These are phyloP conservation scores for Xylaria longipes DNA, from an alignment of 495 filamentous ascomycete genomes.

Conservation along the genomic window DNA sequence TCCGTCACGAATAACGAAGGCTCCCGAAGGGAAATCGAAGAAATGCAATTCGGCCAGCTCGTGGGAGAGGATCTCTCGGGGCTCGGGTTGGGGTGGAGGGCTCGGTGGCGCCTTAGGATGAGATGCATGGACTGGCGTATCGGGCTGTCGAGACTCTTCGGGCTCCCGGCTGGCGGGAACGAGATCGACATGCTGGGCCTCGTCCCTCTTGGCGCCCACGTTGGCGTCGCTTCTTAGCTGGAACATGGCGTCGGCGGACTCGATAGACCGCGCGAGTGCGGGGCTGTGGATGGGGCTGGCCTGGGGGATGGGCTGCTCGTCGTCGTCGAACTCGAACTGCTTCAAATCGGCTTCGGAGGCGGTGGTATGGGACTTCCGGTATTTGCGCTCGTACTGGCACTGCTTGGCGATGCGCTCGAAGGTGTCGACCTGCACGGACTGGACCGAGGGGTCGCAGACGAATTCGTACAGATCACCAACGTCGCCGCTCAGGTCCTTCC, in stretches of 20 bases:
- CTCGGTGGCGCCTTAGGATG: slow-evolving; percentile 48
- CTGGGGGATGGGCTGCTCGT: slow-evolving; percentile 79
- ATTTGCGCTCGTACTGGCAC: slow-evolving; percentile 98
- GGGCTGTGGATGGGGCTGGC: slow-evolving; percentile 81
- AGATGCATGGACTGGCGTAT: slow-evolving; percentile 26
- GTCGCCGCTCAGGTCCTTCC: slow-evolving; percentile 94
- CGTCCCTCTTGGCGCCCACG: slow-evolving; percentile 41
- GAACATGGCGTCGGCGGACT: slow-evolving; percentile 54
- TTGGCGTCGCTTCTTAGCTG: slow-evolving; percentile 46
- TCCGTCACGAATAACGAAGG: slow-evolving; percentile 82
- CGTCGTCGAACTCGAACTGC: slow-evolving; percentile 78
- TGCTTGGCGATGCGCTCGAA: slow-evolving; percentile 87
- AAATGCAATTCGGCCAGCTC: slow-evolving; percentile 88
- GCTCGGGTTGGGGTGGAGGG: slow-evolving; percentile 69
- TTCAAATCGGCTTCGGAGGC: slow-evolving; percentile 82
- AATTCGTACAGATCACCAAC: slow-evolving; percentile 94
- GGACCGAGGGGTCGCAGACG: slow-evolving; percentile 79
- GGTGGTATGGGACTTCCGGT: slow-evolving; percentile 74
- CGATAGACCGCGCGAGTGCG: slow-evolving; percentile 54
- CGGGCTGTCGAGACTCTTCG: slow-evolving; percentile 27
- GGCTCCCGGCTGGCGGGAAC: not conserved
- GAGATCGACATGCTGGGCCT: slow-evolving; percentile 23
- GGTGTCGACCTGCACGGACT: slow-evolving; percentile 71
- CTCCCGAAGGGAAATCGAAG: slow-evolving; percentile 84
- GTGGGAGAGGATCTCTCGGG: slow-evolving; percentile 72